Percentiles rank a stretch among this genome's conserved stretches.
phyloP scores from a whole-genome alignment of 371 early-diverging fungal species.

The Mucor sp. region DNA sequence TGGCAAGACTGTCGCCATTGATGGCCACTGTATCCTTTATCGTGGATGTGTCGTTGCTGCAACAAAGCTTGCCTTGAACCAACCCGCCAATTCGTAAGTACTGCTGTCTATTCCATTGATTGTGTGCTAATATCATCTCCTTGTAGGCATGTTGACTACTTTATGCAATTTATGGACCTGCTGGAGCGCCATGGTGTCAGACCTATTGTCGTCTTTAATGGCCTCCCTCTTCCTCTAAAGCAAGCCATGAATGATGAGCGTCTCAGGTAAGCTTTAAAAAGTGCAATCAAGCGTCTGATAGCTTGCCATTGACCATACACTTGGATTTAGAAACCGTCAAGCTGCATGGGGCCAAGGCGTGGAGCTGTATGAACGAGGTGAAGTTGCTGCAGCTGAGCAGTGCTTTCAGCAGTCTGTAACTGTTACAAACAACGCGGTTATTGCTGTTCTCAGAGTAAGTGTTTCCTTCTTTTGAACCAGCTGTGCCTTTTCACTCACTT shows the following conservation, averaged over 20 bases:
- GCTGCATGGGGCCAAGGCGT: constrained; percentile 30
- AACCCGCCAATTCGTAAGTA: constrained; percentile 64
- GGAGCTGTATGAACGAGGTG: constrained; percentile 49
- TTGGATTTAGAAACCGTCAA: not conserved
- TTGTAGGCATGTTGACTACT: constrained; percentile 75
- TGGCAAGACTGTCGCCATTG: constrained; percentile 83
- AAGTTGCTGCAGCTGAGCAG: constrained; percentile 65
- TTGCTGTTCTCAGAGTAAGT: constrained; percentile 67
- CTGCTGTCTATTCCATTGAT: not conserved
- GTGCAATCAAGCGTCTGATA: not conserved
- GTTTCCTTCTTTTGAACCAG: not conserved
- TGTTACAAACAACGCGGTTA: constrained; percentile 82
- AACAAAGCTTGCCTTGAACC: constrained; percentile 65
- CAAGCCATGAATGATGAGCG: constrained; percentile 76
- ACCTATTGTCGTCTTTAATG: constrained; percentile 98
- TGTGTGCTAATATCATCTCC: not conserved
- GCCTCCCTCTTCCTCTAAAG: constrained; percentile 90
- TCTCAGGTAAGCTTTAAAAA: not conserved
- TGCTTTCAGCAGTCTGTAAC: constrained; percentile 73
- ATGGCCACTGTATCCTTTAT: constrained; percentile 95
- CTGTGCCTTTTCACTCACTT: not conserved
- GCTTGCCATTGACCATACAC: not conserved
- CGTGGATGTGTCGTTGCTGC: constrained; percentile 84
- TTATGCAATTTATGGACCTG: constrained; percentile 72
- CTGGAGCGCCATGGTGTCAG: constrained; percentile 70